These are phyloP conservation scores for Fusarium clavum DNA, from an alignment of 2,329 filamentous ascomycete genomes.

Conservation along the genomic window DNA sequence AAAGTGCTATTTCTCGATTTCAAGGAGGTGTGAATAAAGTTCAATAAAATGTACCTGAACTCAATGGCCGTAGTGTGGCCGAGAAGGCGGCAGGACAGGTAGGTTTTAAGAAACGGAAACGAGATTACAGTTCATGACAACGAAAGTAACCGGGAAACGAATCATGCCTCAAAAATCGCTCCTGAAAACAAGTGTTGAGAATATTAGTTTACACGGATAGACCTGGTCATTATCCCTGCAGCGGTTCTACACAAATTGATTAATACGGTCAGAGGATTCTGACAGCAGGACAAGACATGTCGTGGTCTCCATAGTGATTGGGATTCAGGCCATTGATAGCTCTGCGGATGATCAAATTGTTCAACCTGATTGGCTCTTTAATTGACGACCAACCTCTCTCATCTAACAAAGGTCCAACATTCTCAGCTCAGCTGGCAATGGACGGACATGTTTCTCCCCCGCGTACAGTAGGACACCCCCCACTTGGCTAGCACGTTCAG, in stretches of 20 bases:
- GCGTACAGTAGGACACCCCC: background rate
- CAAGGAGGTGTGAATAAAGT: background rate
- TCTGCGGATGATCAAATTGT: conserved; percentile 21
- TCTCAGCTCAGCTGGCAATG: background rate
- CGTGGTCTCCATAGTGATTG: conserved; percentile 32
- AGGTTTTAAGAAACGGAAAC: background rate
- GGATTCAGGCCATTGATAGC: conserved; percentile 29
- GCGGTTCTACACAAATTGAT: background rate
- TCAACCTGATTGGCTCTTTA: conserved; percentile 16
- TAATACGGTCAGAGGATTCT: background rate
- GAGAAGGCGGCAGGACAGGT: background rate
- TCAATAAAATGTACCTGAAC: background rate
- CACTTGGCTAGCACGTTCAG: conserved; percentile 5
- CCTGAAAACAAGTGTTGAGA: background rate
- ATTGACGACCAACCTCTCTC: background rate
- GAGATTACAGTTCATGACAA: conserved; percentile 9
- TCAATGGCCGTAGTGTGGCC: background rate
- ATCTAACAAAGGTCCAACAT: background rate
- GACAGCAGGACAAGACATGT: background rate
- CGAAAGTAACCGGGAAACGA: background rate
- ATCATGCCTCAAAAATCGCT: background rate
- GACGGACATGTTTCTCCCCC: background rate
- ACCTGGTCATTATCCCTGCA: conserved; percentile 4
- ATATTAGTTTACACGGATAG: background rate
- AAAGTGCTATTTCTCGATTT: background rate